Base-by-base conservation (phyloP, 768 basidiomycete genomes). In the Serendipita indica region DNA sequence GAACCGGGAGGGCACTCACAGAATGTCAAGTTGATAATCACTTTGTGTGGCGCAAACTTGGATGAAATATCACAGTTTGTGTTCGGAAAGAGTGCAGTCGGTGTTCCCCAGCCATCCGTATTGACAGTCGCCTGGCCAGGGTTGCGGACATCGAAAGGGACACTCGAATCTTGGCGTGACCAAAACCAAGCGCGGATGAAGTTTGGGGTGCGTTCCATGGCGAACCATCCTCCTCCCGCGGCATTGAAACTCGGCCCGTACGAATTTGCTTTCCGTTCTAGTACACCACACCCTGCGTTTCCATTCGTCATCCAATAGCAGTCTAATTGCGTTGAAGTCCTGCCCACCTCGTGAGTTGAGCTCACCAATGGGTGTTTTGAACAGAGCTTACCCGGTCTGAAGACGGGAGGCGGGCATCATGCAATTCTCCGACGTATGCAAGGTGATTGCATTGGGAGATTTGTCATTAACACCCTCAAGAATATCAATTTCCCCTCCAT, bases 141-240 rank as follows among this genome's bases (percentile, higher is more conserved):
- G 35, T 61, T 80, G 67, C 60, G 72, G 72, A 60, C 68, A 49
- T 74, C 73, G 5, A 58, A 39, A 4, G 82, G 82, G 2, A 79
- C 72, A 33, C 12, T 20, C 3, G 65, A 27, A 60, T 75, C 74
- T 64, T 72, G 62, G 37, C 80, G 70, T 12, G 77, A 65, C 82
- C 82, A 87, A 70, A 84, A 86, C 79, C 80, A 87, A 46, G 85
- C 72, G 61, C 81, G 82, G 65, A 86, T 79, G 65, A 74, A 78
- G 3, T 65, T 64, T 22, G 68, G 62, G 25, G 81, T 82, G 33
- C 82, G 75, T 65, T 84, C 81, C 64, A 83, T 71, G 0, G 82
- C 83, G 65, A 75, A 83, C 79, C 78, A 83, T 62, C 82, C 82
- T 20, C 82, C 83, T 3, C 82, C 81, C 37, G 73, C 72, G 37